phyloP scores from a whole-genome alignment of 768 basidiomycete species.

The Boletus patriciae region DNA sequence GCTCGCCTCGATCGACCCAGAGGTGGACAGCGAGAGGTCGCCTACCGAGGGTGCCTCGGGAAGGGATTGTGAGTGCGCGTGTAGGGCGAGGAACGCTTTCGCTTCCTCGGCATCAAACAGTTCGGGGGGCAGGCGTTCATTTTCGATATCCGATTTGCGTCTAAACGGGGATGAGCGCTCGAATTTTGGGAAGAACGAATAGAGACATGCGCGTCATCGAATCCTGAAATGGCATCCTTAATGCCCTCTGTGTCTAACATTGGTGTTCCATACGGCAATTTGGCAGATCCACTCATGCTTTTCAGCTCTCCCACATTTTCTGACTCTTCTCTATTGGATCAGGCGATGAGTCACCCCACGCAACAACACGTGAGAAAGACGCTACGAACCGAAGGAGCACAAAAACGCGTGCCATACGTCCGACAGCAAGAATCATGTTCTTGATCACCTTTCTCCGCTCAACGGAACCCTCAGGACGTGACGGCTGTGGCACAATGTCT shows the following conservation, averaged over 20 bases:
- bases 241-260: conserved; percentile 92
- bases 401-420: conserved; percentile 94
- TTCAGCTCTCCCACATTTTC: conserved; percentile 98
- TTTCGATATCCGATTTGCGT: too few species aligned
- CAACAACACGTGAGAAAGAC: not conserved
- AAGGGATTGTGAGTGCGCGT: too few species aligned
- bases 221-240: conserved; percentile 89
- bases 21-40: too few species aligned
- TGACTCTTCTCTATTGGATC: conserved; percentile 79
- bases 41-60: too few species aligned
- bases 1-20: conserved; percentile 5
- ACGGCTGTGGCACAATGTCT: conserved; percentile 39
- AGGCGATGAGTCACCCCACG: not conserved
- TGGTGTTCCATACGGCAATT: conserved; percentile 79
- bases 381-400: conserved; percentile 86
- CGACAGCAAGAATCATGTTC: conserved; percentile 98
- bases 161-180: too few species aligned
- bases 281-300: conserved; percentile 75
- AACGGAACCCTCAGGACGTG: conserved; percentile 45
- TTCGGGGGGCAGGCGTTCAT: too few species aligned
- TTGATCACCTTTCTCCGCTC: conserved; percentile 93
- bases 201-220: too few species aligned
- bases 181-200: too few species aligned
- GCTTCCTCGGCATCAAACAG: too few species aligned
- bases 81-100: conserved; percentile 33